phyloP scores from a whole-genome alignment of 768 basidiomycete genomes.

The Mycena indigotica region DNA sequence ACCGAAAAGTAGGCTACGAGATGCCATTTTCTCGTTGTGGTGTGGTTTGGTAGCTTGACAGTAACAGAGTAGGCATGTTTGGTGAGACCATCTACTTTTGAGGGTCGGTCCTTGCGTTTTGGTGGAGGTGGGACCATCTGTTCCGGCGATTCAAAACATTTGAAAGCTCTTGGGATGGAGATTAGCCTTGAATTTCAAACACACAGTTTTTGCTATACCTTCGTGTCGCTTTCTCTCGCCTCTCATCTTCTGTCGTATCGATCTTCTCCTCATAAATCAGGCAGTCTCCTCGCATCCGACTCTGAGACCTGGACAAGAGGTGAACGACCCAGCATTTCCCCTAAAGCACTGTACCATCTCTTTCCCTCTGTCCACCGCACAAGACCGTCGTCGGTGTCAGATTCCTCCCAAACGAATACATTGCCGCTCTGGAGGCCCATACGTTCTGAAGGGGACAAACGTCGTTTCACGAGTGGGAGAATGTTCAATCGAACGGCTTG shows the following conservation, averaged over 20 bases:
- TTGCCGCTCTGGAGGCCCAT: slow-evolving; percentile 73
- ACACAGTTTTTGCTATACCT: too few relatives aligned
- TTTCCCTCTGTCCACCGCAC: slow-evolving; percentile 83
- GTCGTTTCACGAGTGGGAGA: slow-evolving; percentile 70
- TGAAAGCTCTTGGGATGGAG: slow-evolving; percentile 20
- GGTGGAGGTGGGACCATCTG: slow-evolving; percentile 60
- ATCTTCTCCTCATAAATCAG: slow-evolving; percentile 85
- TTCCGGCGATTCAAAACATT: slow-evolving; percentile 43
- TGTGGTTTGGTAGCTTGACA: slow-evolving; percentile 62
- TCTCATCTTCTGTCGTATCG: slow-evolving; percentile 77
- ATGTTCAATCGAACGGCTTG: slow-evolving; percentile 75
- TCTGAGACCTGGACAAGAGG: slow-evolving; percentile 64
- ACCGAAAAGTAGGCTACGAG: not conserved
- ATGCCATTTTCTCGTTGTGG: slow-evolving; percentile 71
- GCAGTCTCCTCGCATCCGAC: slow-evolving; percentile 81
- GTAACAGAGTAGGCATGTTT: slow-evolving; percentile 85
- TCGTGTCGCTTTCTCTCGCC: slow-evolving; percentile 77
- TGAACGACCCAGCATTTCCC: not conserved
- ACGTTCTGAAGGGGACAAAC: slow-evolving; percentile 69
- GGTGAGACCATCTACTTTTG: slow-evolving; percentile 79
- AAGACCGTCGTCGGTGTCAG: slow-evolving; percentile 63
- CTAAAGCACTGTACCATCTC: slow-evolving; percentile 54
- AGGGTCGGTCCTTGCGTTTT: slow-evolving; percentile 74
- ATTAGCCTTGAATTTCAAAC: slow-evolving; percentile 5
- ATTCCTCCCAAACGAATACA: slow-evolving; percentile 86